Conservation (phyloP, 768 basidiomycete genomes). For the Naganishia vishniacii region DNA sequence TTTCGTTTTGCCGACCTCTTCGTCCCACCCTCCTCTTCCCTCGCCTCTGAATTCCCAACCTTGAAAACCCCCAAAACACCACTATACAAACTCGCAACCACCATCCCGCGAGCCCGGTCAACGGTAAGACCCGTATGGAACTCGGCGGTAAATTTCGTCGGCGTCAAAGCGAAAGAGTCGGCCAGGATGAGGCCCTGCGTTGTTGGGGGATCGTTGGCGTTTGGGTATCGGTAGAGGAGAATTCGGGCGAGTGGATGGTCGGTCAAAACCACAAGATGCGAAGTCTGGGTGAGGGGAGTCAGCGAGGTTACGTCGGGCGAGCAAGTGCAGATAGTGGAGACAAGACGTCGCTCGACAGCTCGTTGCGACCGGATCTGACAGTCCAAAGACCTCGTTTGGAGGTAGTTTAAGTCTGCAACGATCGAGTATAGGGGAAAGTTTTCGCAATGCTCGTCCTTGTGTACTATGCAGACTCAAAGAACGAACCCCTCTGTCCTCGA, state of each 20-base stretch:
- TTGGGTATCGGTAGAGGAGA: constrained; percentile 34
- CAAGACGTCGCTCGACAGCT: not conserved
- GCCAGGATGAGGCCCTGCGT: constrained; percentile 29
- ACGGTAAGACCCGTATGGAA: constrained; percentile 41
- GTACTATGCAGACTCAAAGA: not conserved
- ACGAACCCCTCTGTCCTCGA: not conserved
- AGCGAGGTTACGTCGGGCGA: not conserved
- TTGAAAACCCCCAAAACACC: constrained; percentile 42
- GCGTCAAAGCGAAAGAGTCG: constrained; percentile 34
- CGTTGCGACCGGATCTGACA: too few relatives aligned
- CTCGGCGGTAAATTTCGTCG: constrained; percentile 37
- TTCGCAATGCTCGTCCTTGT: too few relatives aligned
- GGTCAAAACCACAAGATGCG: constrained; percentile 40
- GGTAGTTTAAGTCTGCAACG: too few relatives aligned
- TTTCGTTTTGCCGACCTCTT: constrained; percentile 9
- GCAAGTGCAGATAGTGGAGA: not conserved
- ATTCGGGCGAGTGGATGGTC: constrained; percentile 44
- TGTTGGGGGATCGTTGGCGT: constrained; percentile 7
- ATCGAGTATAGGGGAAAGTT: too few relatives aligned
- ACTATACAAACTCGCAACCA: constrained; percentile 43
- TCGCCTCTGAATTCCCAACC: constrained; percentile 6
- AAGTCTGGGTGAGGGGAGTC: constrained; percentile 23
- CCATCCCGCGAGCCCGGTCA: constrained; percentile 30
- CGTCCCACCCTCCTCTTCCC: not conserved
- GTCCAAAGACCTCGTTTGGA: too few relatives aligned